phyloP scores from a whole-genome alignment of 345 rosid species.

The Excoecaria cochinchinensis region DNA sequence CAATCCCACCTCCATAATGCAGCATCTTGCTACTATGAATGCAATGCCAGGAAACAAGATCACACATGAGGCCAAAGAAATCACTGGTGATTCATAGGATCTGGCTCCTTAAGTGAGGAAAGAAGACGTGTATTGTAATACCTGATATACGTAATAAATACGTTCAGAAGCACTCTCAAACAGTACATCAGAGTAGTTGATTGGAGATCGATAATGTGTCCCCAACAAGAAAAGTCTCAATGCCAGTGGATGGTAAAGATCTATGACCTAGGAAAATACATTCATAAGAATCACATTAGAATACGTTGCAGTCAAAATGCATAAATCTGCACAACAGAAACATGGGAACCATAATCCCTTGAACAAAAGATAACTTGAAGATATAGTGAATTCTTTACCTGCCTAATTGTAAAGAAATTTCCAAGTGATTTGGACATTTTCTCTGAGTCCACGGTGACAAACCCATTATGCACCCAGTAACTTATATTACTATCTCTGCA shows the following conservation, averaged over 20 bases:
- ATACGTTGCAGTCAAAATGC: not conserved
- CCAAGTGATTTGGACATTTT: conserved; percentile 98
- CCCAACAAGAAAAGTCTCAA: conserved; percentile 83
- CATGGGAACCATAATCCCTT: not conserved
- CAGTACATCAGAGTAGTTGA: conserved; percentile 74
- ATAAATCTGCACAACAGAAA: not conserved
- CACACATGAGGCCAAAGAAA: conserved; percentile 5
- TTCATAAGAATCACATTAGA: conserved; percentile 9
- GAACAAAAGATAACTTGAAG: not conserved
- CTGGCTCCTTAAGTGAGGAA: not conserved
- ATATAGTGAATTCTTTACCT: conserved; percentile 43
- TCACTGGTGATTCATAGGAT: conserved; percentile 8
- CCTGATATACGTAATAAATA: conserved; percentile 89
- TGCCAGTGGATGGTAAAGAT: conserved; percentile 84
- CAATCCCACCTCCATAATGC: not conserved
- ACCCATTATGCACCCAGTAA: conserved; percentile 96
- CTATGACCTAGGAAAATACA: conserved; percentile 52
- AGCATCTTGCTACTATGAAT: not conserved
- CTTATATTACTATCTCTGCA: conserved; percentile 68
- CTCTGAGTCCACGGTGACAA: conserved; percentile 91
- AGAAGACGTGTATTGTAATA: conserved; percentile 18
- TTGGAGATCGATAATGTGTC: conserved; percentile 91
- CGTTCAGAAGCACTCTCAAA: conserved; percentile 98
- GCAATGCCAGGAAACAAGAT: conserved; percentile 4
- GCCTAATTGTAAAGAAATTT: conserved; percentile 91